Conservation (phyloP, 1,139 yeast genomes). For the Geotrichum bryndzae region DNA sequence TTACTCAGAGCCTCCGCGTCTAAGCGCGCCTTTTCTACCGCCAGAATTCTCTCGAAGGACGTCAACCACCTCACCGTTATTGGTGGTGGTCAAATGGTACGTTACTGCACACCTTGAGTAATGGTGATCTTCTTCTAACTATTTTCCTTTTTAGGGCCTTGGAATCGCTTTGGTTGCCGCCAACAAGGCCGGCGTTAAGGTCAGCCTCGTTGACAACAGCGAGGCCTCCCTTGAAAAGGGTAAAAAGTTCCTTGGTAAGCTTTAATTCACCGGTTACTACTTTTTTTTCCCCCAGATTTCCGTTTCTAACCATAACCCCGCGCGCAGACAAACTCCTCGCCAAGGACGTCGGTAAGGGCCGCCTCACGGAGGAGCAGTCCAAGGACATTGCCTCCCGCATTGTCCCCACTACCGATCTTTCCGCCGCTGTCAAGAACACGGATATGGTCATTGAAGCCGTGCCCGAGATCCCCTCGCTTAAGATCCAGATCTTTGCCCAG, state of each 20-base stretch:
- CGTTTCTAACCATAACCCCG: neutral
- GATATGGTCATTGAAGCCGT: constrained; percentile 43
- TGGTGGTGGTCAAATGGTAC: constrained; percentile 39
- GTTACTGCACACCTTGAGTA: neutral
- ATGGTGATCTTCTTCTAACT: neutral
- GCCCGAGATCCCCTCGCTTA: constrained; percentile 39
- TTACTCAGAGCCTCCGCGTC: constrained; percentile 1
- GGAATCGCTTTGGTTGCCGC: constrained; percentile 43
- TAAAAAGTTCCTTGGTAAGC: constrained; percentile 28
- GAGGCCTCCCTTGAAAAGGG: constrained; percentile 35
- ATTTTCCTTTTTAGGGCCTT: constrained; percentile 30
- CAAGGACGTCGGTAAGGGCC: constrained; percentile 37
- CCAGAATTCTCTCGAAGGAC: constrained; percentile 8
- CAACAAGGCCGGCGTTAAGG: constrained; percentile 37
- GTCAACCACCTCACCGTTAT: constrained; percentile 33
- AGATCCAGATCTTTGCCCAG: constrained; percentile 34
- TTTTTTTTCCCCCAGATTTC: neutral
- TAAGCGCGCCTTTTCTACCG: constrained; percentile 14
- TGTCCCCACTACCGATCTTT: constrained; percentile 28
- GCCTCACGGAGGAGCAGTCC: constrained; percentile 34
- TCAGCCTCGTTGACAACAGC: constrained; percentile 36
- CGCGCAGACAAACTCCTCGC: constrained; percentile 33
- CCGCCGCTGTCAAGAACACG: constrained; percentile 28
- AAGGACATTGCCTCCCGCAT: constrained; percentile 30
- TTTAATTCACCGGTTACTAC: neutral